Percentiles rank a stretch among this genome's conserved stretches.
These are phyloP conservation scores for Lomentospora prolificans DNA, from an alignment of 2,329 filamentous ascomycete genomes.

Conservation along the genomic window DNA sequence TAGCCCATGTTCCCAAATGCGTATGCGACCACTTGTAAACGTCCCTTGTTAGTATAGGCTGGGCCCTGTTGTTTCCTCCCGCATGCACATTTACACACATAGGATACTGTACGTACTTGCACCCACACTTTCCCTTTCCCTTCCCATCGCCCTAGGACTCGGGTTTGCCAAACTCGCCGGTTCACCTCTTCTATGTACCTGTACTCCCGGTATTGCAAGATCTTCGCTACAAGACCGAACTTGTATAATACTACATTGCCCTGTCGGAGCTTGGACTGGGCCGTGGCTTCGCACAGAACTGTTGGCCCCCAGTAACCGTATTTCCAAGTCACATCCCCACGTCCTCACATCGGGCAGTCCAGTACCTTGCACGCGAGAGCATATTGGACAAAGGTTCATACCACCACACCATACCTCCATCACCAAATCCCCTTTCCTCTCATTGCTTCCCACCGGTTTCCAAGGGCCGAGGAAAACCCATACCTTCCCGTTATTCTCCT, in stretches of 20 bases:
- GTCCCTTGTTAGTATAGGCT: too few relatives aligned
- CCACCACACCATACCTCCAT: conserved; percentile 5
- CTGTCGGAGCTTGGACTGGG: background rate
- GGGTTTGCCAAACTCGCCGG: background rate
- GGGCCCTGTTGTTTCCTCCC: too few relatives aligned
- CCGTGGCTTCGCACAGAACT: background rate
- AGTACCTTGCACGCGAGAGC: background rate
- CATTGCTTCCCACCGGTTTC: background rate
- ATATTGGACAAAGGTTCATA: background rate
- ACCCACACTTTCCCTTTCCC: too few relatives aligned
- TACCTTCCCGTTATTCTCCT: background rate
- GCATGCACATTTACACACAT: background rate
- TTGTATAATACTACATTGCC: background rate
- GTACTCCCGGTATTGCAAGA: background rate
- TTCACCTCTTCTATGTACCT: background rate
- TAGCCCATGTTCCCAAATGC: background rate
- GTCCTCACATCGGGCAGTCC: background rate
- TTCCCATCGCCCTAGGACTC: background rate
- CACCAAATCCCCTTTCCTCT: background rate
- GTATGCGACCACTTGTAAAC: too few relatives aligned
- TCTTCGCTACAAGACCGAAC: background rate
- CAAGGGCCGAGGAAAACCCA: background rate
- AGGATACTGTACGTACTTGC: background rate
- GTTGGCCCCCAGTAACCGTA: background rate
- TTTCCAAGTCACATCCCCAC: background rate